Conservation (phyloP, 441 rosid genomes). For the Daphne laureola region DNA sequence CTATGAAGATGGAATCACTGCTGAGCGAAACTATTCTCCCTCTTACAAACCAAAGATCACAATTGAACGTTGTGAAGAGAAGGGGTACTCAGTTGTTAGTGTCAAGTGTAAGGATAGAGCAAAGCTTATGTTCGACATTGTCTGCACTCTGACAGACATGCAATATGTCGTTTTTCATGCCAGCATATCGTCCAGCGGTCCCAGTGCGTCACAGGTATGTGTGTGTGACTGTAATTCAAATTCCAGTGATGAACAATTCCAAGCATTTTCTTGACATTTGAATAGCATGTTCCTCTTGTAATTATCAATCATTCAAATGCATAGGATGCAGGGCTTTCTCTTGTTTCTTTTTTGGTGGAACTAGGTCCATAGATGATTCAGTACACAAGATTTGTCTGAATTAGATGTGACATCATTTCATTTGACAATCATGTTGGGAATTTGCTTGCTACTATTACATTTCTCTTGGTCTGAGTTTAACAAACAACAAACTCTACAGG, state of each 20-base stretch:
- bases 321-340: neutral
- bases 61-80: conserved; percentile 62
- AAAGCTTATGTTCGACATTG: conserved; percentile 81
- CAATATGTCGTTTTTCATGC: conserved; percentile 93
- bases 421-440: too few species aligned
- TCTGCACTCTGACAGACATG: conserved; percentile 92
- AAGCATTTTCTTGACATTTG: neutral
- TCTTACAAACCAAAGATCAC: conserved; percentile 49
- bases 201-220: conserved; percentile 65
- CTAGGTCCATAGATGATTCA: neutral
- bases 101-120: conserved; percentile 76
- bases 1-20: conserved; percentile 45
- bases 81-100: conserved; percentile 67
- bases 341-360: neutral
- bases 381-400: neutral
- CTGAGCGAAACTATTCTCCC: conserved; percentile 32
- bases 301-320: too few species aligned
- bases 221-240: neutral
- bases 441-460: too few species aligned
- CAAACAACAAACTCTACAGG: conserved; percentile 22
- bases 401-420: too few species aligned
- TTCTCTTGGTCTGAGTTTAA: too few species aligned
- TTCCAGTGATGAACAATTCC: neutral
- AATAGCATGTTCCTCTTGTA: neutral
- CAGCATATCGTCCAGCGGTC: conserved; percentile 53